Percentiles rank a stretch among this genome's conserved stretches.
These are phyloP conservation scores for Irineochytrium annulatum DNA, from an alignment of 192 early-diverging fungal genomes.

Conservation along the genomic window DNA sequence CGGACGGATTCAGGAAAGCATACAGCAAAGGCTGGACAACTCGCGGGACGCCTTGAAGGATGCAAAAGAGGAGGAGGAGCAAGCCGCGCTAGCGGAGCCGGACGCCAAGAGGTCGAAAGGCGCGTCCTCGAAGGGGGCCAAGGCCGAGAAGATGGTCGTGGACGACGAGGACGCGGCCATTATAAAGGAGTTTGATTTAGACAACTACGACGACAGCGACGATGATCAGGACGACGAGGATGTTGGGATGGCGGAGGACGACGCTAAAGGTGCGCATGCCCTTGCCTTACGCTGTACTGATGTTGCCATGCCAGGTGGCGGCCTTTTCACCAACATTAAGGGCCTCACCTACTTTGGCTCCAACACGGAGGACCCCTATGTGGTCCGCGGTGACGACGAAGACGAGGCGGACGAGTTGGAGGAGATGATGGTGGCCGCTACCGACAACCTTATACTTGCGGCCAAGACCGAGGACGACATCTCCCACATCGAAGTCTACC, in stretches of 20 bases:
- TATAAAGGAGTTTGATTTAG: conserved; percentile 72
- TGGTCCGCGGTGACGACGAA: conserved; percentile 64
- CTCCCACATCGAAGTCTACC: conserved; percentile 89
- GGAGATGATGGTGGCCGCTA: conserved; percentile 70
- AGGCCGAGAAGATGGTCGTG: not conserved
- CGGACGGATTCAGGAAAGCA: conserved; percentile 68
- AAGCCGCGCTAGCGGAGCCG: conserved; percentile 4
- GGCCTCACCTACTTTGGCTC: conserved; percentile 72
- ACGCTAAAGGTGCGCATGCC: conserved; percentile 1
- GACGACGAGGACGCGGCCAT: conserved; percentile 31
- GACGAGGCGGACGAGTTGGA: conserved; percentile 73
- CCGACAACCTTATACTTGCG: conserved; percentile 85
- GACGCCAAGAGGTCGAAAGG: conserved; percentile 1
- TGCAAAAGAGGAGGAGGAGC: conserved; percentile 34
- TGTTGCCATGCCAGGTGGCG: conserved; percentile 34
- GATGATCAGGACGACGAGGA: conserved; percentile 31
- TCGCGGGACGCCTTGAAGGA: conserved; percentile 44
- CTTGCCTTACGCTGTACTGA: not conserved
- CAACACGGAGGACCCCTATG: conserved; percentile 82
- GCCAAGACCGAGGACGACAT: conserved; percentile 97
- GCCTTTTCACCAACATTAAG: conserved; percentile 81
- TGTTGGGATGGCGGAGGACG: conserved; percentile 17
- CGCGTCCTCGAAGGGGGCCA: not conserved
- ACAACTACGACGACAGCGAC: conserved; percentile 86
- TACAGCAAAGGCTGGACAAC: conserved; percentile 43